These are phyloP conservation scores for Saturnispora quitensis DNA, from an alignment of 805 yeast genomes.

Conservation along the genomic window DNA sequence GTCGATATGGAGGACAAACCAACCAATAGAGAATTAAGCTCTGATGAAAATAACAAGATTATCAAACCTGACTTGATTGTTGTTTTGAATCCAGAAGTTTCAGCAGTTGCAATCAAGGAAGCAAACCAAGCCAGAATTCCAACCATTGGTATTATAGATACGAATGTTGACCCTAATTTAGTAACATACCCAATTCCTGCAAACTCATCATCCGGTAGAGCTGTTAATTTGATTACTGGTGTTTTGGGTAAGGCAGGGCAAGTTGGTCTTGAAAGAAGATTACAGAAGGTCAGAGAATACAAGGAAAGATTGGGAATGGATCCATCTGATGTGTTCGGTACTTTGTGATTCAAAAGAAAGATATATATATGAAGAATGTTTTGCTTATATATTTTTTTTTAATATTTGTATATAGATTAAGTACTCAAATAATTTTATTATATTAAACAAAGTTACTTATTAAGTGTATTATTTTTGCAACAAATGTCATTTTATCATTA, in stretches of 20 bases:
- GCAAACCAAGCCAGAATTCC: slow-evolving; percentile 80
- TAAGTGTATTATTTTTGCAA: background rate
- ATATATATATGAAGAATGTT: background rate
- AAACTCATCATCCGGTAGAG: slow-evolving; percentile 83
- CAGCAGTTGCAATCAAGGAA: slow-evolving; percentile 70
- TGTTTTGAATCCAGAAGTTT: slow-evolving; percentile 79
- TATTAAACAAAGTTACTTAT: background rate
- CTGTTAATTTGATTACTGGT: slow-evolving; percentile 73
- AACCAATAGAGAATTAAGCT: slow-evolving; percentile 49
- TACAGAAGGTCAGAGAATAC: slow-evolving; percentile 30
- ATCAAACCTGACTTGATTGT: slow-evolving; percentile 87
- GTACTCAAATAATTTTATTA: background rate
- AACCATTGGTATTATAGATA: slow-evolving; percentile 88
- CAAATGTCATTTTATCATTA: background rate
- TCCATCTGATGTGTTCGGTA: slow-evolving; percentile 14
- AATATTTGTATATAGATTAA: slow-evolving; percentile 3
- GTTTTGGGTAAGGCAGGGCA: slow-evolving; percentile 80
- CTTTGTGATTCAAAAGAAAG: slow-evolving; percentile 1
- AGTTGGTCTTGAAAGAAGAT: slow-evolving; percentile 57
- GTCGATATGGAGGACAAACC: slow-evolving; percentile 65
- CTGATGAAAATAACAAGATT: slow-evolving; percentile 40
- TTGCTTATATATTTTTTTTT: background rate
- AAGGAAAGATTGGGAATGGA: slow-evolving; percentile 25
- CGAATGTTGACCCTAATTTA: slow-evolving; percentile 82
- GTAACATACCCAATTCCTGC: slow-evolving; percentile 95